Conservation (phyloP, 2,329 filamentous ascomycete genomes). For the Ophiocordyceps robertsii region DNA sequence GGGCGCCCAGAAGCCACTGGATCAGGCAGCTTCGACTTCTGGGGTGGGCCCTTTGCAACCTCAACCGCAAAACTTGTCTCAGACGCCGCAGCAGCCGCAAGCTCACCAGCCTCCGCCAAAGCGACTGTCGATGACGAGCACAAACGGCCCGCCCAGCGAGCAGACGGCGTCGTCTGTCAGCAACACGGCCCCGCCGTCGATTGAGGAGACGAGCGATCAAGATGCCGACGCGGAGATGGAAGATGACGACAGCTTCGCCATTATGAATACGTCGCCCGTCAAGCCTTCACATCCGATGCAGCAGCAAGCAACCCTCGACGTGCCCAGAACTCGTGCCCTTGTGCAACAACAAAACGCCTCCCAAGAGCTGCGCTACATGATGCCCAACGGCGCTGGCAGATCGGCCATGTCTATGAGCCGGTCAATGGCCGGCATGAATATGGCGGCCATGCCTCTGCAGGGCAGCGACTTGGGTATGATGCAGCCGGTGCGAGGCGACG, state of each 20-base stretch:
- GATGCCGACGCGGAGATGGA: conserved; percentile 40
- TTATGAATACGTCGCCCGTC: conserved; percentile 28
- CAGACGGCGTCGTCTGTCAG: conserved; percentile 16
- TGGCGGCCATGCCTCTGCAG: conserved; percentile 23
- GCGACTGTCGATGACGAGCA: conserved; percentile 20
- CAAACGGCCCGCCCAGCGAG: conserved; percentile 19
- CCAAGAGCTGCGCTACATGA: conserved; percentile 26
- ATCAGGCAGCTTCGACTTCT: conserved; percentile 15
- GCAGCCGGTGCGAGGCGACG: conserved; percentile 30
- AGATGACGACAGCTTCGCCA: conserved; percentile 40
- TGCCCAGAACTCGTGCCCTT: conserved; percentile 25
- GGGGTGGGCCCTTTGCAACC: conserved; percentile 9
- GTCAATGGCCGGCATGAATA: conserved; percentile 32
- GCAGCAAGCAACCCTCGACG: conserved; percentile 27
- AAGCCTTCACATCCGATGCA: conserved; percentile 24
- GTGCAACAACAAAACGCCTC: conserved; percentile 17
- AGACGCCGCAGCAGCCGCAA: conserved; percentile 10
- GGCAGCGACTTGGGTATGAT: conserved; percentile 31
- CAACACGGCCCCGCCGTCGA: conserved; percentile 23
- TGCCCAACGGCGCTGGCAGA: conserved; percentile 26
- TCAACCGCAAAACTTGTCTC: conserved; percentile 9
- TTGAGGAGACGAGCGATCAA: conserved; percentile 33
- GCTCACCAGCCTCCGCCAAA: conserved; percentile 11
- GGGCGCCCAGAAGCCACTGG: conserved; percentile 34
- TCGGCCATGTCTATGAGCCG: conserved; percentile 26